Evolutionary conservation across 768 basidiomycete genomes (phyloP), one percentile per base, ranked within the genome.

Genomic region (Tulasnella sp.): DNA sequence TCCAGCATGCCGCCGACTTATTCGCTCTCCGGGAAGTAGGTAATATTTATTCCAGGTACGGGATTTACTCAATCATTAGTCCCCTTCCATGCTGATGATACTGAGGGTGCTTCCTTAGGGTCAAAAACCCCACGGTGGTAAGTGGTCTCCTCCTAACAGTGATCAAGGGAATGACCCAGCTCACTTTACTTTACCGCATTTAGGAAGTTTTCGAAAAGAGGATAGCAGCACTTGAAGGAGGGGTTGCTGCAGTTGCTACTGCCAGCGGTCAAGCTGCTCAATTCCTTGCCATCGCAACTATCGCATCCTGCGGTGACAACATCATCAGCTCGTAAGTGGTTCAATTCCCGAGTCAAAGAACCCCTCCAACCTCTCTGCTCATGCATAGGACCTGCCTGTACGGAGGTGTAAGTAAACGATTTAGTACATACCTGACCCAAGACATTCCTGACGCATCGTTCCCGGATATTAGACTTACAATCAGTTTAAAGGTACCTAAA

Each of bases 141-240:
- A 49, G 87, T 85, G 5, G 6, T 38, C 69, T 31, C 14, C 31
- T 34, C 58, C 58, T 8, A 11, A 64, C 29, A 34, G 29, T 70
- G 14, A 34, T 70, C 37, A 42, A 70, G n/a, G 37, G 11, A 34
- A 29, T 39, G 31, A 34, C 36, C 69, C n/a, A 12, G 6, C n/a
- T n/a, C 36, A 70, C 9, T 3, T 14, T 42, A 19, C 37, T 70
- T 31, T 36, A 38, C 36, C 25, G n/a, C 70, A n/a, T 67, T 76
- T 79, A 91, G 91, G 90, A 89, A 74, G 90, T 93, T 0, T 93
- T 94, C 78, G 93, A 94, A 82, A 86, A 90, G 73, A 88, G 93
- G 7, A 89, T 93, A 34, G 90, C 91, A 3, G 90, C 91, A 0
- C 86, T 94, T 22, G 93, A 94, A 82, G 91, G 91, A 12, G 93